Percentiles rank a stretch among this genome's conserved stretches.
phyloP scores from a whole-genome alignment of 2,329 filamentous ascomycete species.

The Penicillium sp. region DNA sequence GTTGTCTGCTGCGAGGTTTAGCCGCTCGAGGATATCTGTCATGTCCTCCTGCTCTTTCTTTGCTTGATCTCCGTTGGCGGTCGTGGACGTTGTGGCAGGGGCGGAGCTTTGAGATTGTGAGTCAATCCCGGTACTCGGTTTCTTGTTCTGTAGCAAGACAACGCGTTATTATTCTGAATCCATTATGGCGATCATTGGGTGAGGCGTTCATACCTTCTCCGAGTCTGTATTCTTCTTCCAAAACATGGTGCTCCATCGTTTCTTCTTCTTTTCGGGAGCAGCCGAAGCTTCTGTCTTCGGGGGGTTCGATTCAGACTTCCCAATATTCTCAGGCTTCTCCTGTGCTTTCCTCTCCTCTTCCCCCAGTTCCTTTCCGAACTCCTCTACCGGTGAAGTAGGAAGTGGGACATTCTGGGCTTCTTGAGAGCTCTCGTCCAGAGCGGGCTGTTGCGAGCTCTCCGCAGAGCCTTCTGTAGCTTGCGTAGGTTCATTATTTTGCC shows the following conservation, averaged over 20 bases:
- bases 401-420: constrained; percentile 50
- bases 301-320: constrained; percentile 16
- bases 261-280: constrained; percentile 31
- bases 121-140: not conserved
- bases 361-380: constrained; percentile 35
- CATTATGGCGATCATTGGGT: not conserved
- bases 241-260: constrained; percentile 40
- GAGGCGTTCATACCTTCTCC: constrained; percentile 29
- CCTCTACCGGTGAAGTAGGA: constrained; percentile 49
- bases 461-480: not conserved
- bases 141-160: constrained; percentile 9
- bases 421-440: constrained; percentile 32
- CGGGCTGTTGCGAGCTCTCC: constrained; percentile 3
- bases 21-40: constrained; percentile 71
- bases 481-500: constrained; percentile 2
- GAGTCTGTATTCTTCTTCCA: constrained; percentile 37
- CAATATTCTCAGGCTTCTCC: constrained; percentile 18
- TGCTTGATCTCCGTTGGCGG: constrained; percentile 35
- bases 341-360: constrained; percentile 36
- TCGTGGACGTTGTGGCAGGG: constrained; percentile 16
- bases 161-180: not conserved
- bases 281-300: constrained; percentile 18
- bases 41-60: constrained; percentile 70
- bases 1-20: constrained; percentile 80
- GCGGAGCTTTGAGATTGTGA: constrained; percentile 4